Evolutionary conservation across 2,329 filamentous ascomycete genomes (phyloP), one percentile per base, ranked within the genome.

Genomic region (Calonectria hawksworthii): DNA sequence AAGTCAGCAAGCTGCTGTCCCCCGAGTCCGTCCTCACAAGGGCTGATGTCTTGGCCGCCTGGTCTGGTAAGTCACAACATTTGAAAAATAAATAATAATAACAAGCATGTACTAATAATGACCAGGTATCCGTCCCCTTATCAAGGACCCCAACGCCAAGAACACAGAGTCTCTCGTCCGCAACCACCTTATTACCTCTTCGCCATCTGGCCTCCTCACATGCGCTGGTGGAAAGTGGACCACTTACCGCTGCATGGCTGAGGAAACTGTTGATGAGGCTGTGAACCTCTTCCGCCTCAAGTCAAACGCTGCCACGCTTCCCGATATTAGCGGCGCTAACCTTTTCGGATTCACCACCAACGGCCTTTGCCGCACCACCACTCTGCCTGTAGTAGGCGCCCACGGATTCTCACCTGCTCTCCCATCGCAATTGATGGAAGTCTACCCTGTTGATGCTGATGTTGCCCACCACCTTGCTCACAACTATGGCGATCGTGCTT

Each of bases 171-270:
- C 94, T 66, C 92, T 96, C 65, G 94, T 97, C 73, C 94, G 94
- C 78, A 96, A 94, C 86, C 94, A 97, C 83, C 89, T 97, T 67
- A 91, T 96, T 78, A 94, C 94, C 67, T 90, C 94, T 52, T 96
- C 94, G 26, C 85, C 91, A 8, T 94, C 94, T 1, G 94, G 94
- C 18, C 90, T 97, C 21, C 87, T 97, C 78, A 96, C 94, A 67
- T 95, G 94, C 84, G 94, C 94, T 41, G 94, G 94, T 79, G 94
- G 94, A 76, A 97, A 96, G 86, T 96, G 94, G 94, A 97, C 94
- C 8, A 97, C 94, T 14, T 97, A 96, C 86, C 93, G 94, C 70
- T 94, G 96, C 83, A 97, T 97, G 95, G 93, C 95, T 68, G 94
- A 97, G 84, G 94, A 96, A 81, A 94, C 94, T 63, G 94, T 97